Evolutionary conservation across 1,284 basidiomycete genomes (phyloP).

Genomic region (Cryptococcus hybrid): DNA sequence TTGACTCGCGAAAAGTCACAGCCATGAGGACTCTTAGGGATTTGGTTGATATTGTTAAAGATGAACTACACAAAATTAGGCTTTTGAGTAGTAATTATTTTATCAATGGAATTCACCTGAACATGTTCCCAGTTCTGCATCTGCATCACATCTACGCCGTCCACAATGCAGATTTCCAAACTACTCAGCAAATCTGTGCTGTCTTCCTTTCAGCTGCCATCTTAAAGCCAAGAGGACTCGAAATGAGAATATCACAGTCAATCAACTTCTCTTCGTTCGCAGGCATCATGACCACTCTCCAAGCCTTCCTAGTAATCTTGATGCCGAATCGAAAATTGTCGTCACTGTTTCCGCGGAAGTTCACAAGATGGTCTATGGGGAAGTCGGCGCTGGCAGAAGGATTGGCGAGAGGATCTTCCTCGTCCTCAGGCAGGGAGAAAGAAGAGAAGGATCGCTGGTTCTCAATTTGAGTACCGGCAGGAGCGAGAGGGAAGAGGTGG

Average conservation of each 20-base stretch:
- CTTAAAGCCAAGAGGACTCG: slow-evolving; percentile 87
- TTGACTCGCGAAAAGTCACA: slow-evolving; percentile 96
- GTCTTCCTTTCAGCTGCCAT: slow-evolving; percentile 95
- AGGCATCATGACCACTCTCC: slow-evolving; percentile 71
- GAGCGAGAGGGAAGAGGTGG: slow-evolving; percentile 65
- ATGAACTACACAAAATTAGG: slow-evolving; percentile 64
- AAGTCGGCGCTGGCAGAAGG: slow-evolving; percentile 60
- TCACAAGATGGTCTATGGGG: slow-evolving; percentile 86
- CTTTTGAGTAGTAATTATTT: not conserved
- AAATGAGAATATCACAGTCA: slow-evolving; percentile 85
- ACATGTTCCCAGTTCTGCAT: slow-evolving; percentile 99
- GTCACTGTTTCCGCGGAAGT: slow-evolving; percentile 95
- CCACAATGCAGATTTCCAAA: slow-evolving; percentile 88
- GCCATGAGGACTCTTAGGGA: slow-evolving; percentile 89
- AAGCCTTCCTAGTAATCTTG: slow-evolving; percentile 88
- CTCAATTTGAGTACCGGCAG: slow-evolving; percentile 70
- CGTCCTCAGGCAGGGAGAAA: slow-evolving; percentile 76
- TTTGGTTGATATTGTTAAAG: slow-evolving; percentile 74
- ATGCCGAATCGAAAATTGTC: slow-evolving; percentile 92
- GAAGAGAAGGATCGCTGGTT: slow-evolving; percentile 82
- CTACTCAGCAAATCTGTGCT: slow-evolving; percentile 87
- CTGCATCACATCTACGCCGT: slow-evolving; percentile 86
- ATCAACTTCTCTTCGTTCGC: slow-evolving; percentile 48
- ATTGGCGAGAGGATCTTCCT: slow-evolving; percentile 71
- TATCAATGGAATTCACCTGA: slow-evolving; percentile 58